Percentiles rank a stretch among this genome's conserved stretches.
Evolutionary conservation across 225 moss, liverwort and hornwort genomes (phyloP).

Genomic region (Ulota crispa): DNA sequence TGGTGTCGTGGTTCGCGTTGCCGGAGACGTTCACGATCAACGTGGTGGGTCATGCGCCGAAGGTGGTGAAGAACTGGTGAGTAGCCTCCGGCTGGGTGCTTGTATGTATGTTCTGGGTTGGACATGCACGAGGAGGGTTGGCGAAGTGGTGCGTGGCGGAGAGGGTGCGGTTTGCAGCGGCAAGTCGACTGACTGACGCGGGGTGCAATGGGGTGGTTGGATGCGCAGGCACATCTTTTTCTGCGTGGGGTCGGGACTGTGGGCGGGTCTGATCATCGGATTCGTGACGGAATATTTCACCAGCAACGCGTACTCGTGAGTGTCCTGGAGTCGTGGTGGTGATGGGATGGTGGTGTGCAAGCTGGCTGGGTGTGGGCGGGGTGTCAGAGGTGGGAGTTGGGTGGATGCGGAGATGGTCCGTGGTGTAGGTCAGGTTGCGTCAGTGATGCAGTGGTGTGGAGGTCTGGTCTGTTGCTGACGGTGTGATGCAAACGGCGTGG

Average conservation of each 20-base stretch:
- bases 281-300: slow-evolving; percentile 80
- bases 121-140: no score
- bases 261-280: slow-evolving; percentile 64
- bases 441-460: no score
- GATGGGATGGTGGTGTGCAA: neutral
- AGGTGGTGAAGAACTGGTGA: slow-evolving; percentile 78
- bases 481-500: accelerated
- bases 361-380: neutral
- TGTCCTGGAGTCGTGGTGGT: neutral
- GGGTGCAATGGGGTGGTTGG: no score
- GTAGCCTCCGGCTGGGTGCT: neutral
- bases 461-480: accelerated
- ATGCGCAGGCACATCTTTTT: slow-evolving; percentile 58
- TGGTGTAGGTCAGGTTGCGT: accelerated
- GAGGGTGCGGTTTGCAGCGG: no score
- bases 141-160: no score
- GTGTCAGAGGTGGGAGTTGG: neutral
- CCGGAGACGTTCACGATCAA: slow-evolving; percentile 76
- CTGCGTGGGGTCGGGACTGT: slow-evolving; percentile 60
- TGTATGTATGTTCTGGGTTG: no score
- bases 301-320: slow-evolving; percentile 65
- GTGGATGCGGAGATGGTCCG: accelerated
- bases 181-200: no score
- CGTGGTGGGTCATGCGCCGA: slow-evolving; percentile 65
- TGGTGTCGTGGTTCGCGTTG: slow-evolving; percentile 57